Evolutionary conservation across 768 basidiomycete species (phyloP), one percentile per base, ranked within the genome.

Genomic region (Mycena vitilis): DNA sequence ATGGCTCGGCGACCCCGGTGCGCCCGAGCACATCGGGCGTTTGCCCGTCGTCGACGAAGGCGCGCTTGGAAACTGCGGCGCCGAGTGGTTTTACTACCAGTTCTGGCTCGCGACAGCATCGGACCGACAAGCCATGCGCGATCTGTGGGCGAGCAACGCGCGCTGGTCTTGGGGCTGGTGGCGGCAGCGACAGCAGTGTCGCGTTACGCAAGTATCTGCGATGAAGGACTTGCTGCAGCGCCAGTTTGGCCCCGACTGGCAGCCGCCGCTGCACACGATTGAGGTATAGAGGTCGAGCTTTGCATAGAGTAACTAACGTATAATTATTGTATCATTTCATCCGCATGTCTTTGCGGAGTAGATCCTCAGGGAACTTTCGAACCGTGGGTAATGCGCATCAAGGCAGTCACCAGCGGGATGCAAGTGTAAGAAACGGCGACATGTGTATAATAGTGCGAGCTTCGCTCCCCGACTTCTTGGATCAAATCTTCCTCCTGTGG

Each of bases 1-100:
- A 34, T 85, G 83, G 81, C 71, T 76, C 9, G 71, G 70, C 51
- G 74, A 78, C 78, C 53, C 65, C 68, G 59, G 73, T 55, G 22
- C 74, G 66, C 56, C 76, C 63, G n/a, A 78, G 56, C 71, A 67
- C 56, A 16, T 48, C 66, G 23, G 70, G 69, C 65, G 60, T 48
- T 44, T 75, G 65, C 52, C 71, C 56, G n/a, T 60, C 72, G 52
- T 67, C 68, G 76, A 76, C 44, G 60, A 72, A 4, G 77, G 79
- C 9, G 66, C 73, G 25, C 75, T 81, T n/a, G 85, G 84, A 9
- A 73, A 73, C 18, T 87, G 86, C 59, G 82, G 84, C 20, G 59
- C 72, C 2, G 76, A 79, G 12, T 84, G 85, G 84, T 85, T 78
- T 53, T 87, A 87, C 65, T 87, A 86, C 68, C 82, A 86, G 60